phyloP scores from a whole-genome alignment of 2,329 filamentous ascomycete genomes.

The Thelonectria blattea region DNA sequence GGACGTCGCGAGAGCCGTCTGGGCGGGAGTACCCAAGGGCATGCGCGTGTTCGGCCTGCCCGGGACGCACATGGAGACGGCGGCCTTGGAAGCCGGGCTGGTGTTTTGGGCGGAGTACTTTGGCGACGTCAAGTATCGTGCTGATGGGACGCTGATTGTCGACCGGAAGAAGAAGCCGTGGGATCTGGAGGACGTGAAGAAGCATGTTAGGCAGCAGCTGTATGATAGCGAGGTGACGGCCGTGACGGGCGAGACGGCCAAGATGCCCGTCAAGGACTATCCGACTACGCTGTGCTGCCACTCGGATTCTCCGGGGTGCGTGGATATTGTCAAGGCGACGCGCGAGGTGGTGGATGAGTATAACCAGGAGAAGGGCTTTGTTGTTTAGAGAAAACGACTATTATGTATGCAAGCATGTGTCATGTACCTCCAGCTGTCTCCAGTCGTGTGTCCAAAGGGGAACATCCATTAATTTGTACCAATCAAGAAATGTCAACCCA shows the following conservation, averaged over 20 bases:
- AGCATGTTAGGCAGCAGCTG: constrained; percentile 49
- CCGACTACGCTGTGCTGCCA: constrained; percentile 53
- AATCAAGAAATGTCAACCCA: no score
- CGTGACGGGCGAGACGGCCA: constrained; percentile 47
- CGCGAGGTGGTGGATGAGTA: constrained; percentile 49
- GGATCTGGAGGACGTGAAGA: constrained; percentile 46
- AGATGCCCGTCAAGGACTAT: constrained; percentile 48
- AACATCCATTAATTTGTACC: no score
- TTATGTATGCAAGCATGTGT: not conserved
- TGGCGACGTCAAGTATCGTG: constrained; percentile 37
- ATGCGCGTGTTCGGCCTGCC: constrained; percentile 37
- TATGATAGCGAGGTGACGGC: constrained; percentile 49
- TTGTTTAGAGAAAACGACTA: not conserved
- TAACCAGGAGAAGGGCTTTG: constrained; percentile 36
- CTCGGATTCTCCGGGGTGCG: constrained; percentile 52
- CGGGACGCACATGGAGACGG: constrained; percentile 36
- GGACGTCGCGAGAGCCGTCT: constrained; percentile 35
- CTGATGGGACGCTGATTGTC: constrained; percentile 35
- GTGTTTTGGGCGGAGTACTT: constrained; percentile 39
- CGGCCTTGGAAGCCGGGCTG: constrained; percentile 32
- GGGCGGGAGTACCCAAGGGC: constrained; percentile 32
- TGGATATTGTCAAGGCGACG: constrained; percentile 50
- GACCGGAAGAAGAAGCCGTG: constrained; percentile 62
- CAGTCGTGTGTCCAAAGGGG: no score
- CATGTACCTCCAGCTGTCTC: no score